Evolutionary conservation across 1,284 basidiomycete species (phyloP).

Genomic region (Filobasidium uniguttulatum): DNA sequence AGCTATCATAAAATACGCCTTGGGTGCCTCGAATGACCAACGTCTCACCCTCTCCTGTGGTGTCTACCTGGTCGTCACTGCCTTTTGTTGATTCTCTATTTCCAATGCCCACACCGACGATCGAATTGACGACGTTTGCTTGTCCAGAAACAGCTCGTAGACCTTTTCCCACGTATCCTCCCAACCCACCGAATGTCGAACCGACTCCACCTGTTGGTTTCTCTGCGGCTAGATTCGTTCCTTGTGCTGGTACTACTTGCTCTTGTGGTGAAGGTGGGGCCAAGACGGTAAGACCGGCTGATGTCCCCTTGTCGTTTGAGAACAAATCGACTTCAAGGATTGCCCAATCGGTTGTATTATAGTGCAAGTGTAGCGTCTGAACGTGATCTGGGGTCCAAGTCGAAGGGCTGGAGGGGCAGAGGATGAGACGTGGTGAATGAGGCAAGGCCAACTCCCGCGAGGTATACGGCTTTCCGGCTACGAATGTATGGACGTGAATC

Average conservation of each 20-base stretch:
- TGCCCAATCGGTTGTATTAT: constrained; percentile 3
- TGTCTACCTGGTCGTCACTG: not conserved
- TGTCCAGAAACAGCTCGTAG: constrained; percentile 30
- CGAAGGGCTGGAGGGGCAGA: constrained; percentile 28
- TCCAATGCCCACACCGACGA: constrained; percentile 34
- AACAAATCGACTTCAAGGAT: constrained; percentile 14
- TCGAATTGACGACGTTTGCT: not conserved
- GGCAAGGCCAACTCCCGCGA: constrained; percentile 63
- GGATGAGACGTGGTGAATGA: constrained; percentile 57
- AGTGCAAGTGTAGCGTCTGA: not conserved
- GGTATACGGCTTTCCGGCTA: constrained; percentile 52
- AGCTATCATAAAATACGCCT: not conserved
- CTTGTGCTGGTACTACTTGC: not conserved
- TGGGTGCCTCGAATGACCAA: constrained; percentile 57
- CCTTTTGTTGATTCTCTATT: not conserved
- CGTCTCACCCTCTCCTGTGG: constrained; percentile 42
- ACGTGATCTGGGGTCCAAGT: constrained; percentile 39
- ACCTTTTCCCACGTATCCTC: constrained; percentile 66
- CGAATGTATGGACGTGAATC: constrained; percentile 74
- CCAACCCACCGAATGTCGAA: constrained; percentile 55
- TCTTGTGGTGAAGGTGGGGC: not conserved
- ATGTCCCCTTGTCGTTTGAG: constrained; percentile 7
- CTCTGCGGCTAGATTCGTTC: constrained; percentile 2
- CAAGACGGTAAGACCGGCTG: not conserved
- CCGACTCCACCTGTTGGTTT: constrained; percentile 8